A percentile compares a stretch with the other conserved stretches of the same genome.
phyloP scores from a whole-genome alignment of 192 early-diverging fungal genomes.

The Umbelopsis sp. region DNA sequence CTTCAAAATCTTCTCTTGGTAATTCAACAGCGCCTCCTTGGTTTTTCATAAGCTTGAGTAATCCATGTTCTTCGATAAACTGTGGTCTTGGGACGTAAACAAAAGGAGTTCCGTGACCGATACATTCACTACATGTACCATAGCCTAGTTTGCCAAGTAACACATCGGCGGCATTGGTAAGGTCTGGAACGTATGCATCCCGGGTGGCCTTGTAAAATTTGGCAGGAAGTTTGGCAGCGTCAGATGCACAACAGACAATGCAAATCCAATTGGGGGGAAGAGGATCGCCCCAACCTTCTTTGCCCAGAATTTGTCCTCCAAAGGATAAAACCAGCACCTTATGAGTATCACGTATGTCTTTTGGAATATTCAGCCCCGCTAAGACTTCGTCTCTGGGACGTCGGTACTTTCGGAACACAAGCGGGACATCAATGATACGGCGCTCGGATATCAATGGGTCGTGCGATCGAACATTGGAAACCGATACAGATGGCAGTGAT shows the following conservation, averaged over 20 bases:
- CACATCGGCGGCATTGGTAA: slow-evolving; percentile 59
- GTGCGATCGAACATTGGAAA: slow-evolving; percentile 21
- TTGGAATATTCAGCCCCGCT: slow-evolving; percentile 45
- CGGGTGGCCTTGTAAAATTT: slow-evolving; percentile 52
- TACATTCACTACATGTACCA: slow-evolving; percentile 66
- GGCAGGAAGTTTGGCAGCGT: slow-evolving; percentile 42
- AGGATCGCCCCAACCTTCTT: slow-evolving; percentile 49
- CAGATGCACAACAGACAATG: slow-evolving; percentile 58
- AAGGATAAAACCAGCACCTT: slow-evolving; percentile 55
- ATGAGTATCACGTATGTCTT: slow-evolving; percentile 43
- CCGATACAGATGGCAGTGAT: slow-evolving; percentile 22
- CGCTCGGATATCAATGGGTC: slow-evolving; percentile 15
- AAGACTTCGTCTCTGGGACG: slow-evolving; percentile 47
- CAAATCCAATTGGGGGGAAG: slow-evolving; percentile 60
- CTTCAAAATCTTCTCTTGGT: slow-evolving; percentile 55
- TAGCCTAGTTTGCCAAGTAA: slow-evolving; percentile 67
- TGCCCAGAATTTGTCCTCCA: slow-evolving; percentile 52
- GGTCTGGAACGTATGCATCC: slow-evolving; percentile 62
- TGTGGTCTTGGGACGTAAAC: slow-evolving; percentile 63
- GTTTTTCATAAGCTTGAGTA: slow-evolving; percentile 54
- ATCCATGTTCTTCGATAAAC: slow-evolving; percentile 61
- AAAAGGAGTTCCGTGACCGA: slow-evolving; percentile 56
- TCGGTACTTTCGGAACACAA: slow-evolving; percentile 54
- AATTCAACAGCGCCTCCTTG: slow-evolving; percentile 59
- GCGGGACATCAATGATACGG: slow-evolving; percentile 55